These are phyloP conservation scores for Drosera spatulata DNA, from an alignment of 179 eudicot genomes.

Conservation along the genomic window DNA sequence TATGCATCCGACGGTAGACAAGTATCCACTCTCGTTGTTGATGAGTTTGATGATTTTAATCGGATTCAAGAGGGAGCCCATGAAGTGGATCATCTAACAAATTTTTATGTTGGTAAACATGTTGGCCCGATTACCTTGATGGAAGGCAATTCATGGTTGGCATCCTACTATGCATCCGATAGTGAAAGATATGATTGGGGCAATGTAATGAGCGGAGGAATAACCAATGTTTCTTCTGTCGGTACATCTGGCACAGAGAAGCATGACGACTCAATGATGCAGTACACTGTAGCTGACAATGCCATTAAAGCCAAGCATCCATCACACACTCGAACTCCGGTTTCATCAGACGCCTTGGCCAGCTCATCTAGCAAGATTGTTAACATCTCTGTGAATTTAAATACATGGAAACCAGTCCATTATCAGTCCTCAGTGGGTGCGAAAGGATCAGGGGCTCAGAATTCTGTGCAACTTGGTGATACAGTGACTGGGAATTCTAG, in stretches of 20 bases:
- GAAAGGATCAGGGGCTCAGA: slow-evolving; percentile 24
- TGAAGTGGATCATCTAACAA: slow-evolving; percentile 22
- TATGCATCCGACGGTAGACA: slow-evolving; percentile 7
- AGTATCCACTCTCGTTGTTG: slow-evolving; percentile 18
- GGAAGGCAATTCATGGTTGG: slow-evolving; percentile 21
- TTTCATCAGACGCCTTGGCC: slow-evolving; percentile 25
- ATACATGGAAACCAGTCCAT: slow-evolving; percentile 68
- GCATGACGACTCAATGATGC: slow-evolving; percentile 39
- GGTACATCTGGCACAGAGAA: slow-evolving; percentile 38
- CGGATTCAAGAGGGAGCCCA: slow-evolving; percentile 14
- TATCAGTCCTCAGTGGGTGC: slow-evolving; percentile 33
- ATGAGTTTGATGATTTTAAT: slow-evolving; percentile 22
- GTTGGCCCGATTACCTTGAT: slow-evolving; percentile 5
- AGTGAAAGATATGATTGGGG: slow-evolving; percentile 38
- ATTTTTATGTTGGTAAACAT: slow-evolving; percentile 15
- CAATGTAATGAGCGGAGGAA: slow-evolving; percentile 23
- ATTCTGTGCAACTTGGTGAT: slow-evolving; percentile 25
- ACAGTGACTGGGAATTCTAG: slow-evolving; percentile 24
- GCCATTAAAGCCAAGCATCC: slow-evolving; percentile 17
- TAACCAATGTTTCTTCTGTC: slow-evolving; percentile 22
- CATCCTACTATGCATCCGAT: slow-evolving; percentile 41
- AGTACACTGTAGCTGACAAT: slow-evolving; percentile 36
- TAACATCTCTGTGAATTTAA: slow-evolving; percentile 62
- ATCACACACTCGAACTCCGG: slow-evolving; percentile 30
- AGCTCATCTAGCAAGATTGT: slow-evolving; percentile 43